phyloP scores from a whole-genome alignment of 140 eudicot species.

The Flaveria floridana region DNA sequence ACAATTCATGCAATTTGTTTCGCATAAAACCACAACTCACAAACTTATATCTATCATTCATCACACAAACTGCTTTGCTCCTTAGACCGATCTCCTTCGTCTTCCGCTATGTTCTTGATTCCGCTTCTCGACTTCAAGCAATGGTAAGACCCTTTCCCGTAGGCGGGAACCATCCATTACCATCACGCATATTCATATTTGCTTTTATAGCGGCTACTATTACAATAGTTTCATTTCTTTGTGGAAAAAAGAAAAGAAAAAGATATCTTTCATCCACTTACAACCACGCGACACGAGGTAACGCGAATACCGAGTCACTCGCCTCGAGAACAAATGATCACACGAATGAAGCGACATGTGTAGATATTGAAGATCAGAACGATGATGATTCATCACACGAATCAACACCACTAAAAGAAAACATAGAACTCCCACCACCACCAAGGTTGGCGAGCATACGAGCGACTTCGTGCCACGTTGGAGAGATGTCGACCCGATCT shows the following conservation, averaged over 20 bases:
- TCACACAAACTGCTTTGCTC: conserved; percentile 26
- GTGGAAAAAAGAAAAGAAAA: conserved; percentile 42
- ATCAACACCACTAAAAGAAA: conserved; percentile 15
- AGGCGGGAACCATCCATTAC: conserved; percentile 35
- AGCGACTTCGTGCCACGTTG: conserved; percentile 37
- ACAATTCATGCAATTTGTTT: conserved; percentile 43
- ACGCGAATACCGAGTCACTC: neutral
- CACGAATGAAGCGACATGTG: neutral
- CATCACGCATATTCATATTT: conserved; percentile 31
- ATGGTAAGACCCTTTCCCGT: conserved; percentile 51
- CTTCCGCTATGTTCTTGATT: conserved; percentile 28
- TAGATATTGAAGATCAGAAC: conserved; percentile 12
- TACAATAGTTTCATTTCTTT: conserved; percentile 47
- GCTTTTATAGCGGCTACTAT: conserved; percentile 40
- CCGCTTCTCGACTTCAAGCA: conserved; percentile 30
- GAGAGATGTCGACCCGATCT: conserved; percentile 25
- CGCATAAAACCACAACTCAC: conserved; percentile 29
- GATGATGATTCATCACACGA: conserved; percentile 16
- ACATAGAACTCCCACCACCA: conserved; percentile 45
- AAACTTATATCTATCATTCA: conserved; percentile 10
- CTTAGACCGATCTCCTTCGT: conserved; percentile 17
- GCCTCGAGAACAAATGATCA: neutral
- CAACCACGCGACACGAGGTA: conserved; percentile 2
- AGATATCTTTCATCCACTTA: conserved; percentile 15
- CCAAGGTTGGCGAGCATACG: conserved; percentile 37